These are phyloP conservation scores for Neonectria ditissima DNA, from an alignment of 2,329 filamentous ascomycete species.

Conservation along the genomic window DNA sequence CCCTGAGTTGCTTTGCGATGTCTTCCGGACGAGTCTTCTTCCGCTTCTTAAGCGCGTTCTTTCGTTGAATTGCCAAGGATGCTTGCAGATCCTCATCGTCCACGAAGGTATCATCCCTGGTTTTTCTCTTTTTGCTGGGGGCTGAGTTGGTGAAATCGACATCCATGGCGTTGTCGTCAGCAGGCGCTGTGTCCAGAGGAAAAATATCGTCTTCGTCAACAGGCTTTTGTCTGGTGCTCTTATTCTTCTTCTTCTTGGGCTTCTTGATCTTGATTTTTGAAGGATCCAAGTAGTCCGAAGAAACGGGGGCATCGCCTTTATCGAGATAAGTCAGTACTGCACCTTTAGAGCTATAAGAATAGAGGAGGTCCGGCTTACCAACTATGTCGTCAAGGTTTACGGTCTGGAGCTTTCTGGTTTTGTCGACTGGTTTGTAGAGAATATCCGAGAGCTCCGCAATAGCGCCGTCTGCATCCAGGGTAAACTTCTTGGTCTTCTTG, in stretches of 20 bases:
- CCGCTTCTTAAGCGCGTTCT: conserved; percentile 88
- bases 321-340: conserved; percentile 24
- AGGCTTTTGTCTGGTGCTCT: conserved; percentile 77
- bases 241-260: conserved; percentile 91
- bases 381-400: conserved; percentile 85
- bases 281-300: conserved; percentile 89
- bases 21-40: conserved; percentile 90
- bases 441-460: conserved; percentile 72
- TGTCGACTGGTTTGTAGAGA: conserved; percentile 63
- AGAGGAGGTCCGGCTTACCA: conserved; percentile 52
- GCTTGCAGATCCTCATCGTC: conserved; percentile 95
- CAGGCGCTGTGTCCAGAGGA: conserved; percentile 52
- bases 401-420: conserved; percentile 72
- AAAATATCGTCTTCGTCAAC: conserved; percentile 73
- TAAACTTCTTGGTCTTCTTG: conserved; percentile 90
- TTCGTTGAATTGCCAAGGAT: conserved; percentile 84
- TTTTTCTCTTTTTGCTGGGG: conserved; percentile 70
- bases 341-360: background rate
- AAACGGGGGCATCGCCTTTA: conserved; percentile 48
- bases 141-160: conserved; percentile 70
- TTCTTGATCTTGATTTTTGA: conserved; percentile 94
- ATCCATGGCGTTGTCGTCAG: conserved; percentile 74
- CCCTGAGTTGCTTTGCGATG: conserved; percentile 81
- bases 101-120: conserved; percentile 76
- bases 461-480: conserved; percentile 81